Evolutionary conservation across 176 grass and related monocot species (phyloP).

Genomic region (Triticum dicoccoides): DNA sequence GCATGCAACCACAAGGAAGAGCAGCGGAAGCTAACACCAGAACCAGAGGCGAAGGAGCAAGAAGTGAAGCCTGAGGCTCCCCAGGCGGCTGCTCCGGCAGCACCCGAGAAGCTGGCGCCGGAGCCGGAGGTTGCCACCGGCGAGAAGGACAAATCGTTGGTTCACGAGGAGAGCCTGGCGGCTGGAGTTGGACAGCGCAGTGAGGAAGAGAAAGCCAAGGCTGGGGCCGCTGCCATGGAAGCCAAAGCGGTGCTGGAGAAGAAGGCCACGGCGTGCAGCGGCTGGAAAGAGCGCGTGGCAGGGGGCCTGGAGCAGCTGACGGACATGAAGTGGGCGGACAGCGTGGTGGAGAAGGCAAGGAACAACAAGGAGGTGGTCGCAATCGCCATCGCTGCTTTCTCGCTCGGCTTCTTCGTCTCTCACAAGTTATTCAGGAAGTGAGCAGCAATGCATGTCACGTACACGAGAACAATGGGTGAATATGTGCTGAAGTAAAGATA

Average conservation of each 20-base stretch:
- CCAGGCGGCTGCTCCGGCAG: neutral
- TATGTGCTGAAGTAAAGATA: neutral
- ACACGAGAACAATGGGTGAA: neutral
- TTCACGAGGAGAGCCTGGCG: neutral
- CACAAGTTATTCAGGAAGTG: constrained; percentile 27
- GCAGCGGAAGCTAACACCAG: neutral
- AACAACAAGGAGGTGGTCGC: constrained; percentile 46
- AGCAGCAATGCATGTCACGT: neutral
- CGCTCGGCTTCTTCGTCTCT: constrained; percentile 35
- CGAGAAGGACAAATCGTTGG: neutral
- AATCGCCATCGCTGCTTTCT: constrained; percentile 26
- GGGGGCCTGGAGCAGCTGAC: constrained; percentile 12
- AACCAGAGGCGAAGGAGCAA: neutral
- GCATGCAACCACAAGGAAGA: constrained; percentile 7
- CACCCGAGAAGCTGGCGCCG: neutral
- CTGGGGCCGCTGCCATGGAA: neutral
- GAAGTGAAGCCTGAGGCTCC: neutral
- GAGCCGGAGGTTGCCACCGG: neutral
- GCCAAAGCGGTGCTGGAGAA: neutral
- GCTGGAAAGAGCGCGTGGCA: constrained; percentile 13
- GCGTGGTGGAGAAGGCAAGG: constrained; percentile 6
- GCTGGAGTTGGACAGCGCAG: neutral
- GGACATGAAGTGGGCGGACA: constrained; percentile 27
- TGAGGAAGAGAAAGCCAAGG: constrained; percentile 11
- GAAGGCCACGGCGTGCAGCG: neutral